Percentiles rank a stretch among this genome's conserved stretches.
Conservation (phyloP, 352 stramenopile species). For the Globisporangium parvum region DNA sequence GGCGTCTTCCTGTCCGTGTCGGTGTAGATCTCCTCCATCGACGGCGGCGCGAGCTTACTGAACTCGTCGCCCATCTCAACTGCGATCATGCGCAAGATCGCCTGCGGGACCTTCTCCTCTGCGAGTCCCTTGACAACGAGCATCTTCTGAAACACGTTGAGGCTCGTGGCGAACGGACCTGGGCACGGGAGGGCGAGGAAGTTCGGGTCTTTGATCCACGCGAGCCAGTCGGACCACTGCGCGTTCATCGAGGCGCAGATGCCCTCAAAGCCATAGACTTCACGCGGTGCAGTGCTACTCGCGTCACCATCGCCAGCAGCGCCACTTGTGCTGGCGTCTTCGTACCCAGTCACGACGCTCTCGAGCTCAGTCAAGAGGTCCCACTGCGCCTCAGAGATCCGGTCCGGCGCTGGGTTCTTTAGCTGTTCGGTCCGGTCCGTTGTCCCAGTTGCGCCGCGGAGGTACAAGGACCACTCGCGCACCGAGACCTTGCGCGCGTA, state of each 20-base stretch:
- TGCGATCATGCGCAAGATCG: constrained; percentile 82
- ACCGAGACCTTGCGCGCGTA: constrained; percentile 61
- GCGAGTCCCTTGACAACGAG: constrained; percentile 70
- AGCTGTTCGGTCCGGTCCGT: constrained; percentile 16
- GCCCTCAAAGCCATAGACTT: constrained; percentile 42
- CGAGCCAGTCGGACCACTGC: constrained; percentile 51
- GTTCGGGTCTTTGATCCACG: constrained; percentile 42
- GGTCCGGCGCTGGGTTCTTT: constrained; percentile 58
- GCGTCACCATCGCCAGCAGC: constrained; percentile 1
- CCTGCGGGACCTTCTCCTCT: constrained; percentile 88
- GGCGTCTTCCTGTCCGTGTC: constrained; percentile 90
- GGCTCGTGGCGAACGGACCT: constrained; percentile 25
- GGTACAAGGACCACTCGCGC: constrained; percentile 87
- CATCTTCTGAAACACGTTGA: constrained; percentile 74
- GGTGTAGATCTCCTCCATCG: constrained; percentile 93
- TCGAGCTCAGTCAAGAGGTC: constrained; percentile 78
- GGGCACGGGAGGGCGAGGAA: constrained; percentile 45
- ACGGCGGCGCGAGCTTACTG: constrained; percentile 68
- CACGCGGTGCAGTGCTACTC: neutral
- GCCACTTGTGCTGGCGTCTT: neutral
- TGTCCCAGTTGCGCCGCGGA: constrained; percentile 48
- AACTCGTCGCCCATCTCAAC: constrained; percentile 85
- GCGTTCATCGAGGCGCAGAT: constrained; percentile 58
- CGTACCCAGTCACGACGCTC: constrained; percentile 31
- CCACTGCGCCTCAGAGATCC: constrained; percentile 77